A percentile compares a stretch with the other conserved stretches of the same genome.
phyloP scores from a whole-genome alignment of 2,329 filamentous ascomycete genomes.

The Pezicula neosporulosa region DNA sequence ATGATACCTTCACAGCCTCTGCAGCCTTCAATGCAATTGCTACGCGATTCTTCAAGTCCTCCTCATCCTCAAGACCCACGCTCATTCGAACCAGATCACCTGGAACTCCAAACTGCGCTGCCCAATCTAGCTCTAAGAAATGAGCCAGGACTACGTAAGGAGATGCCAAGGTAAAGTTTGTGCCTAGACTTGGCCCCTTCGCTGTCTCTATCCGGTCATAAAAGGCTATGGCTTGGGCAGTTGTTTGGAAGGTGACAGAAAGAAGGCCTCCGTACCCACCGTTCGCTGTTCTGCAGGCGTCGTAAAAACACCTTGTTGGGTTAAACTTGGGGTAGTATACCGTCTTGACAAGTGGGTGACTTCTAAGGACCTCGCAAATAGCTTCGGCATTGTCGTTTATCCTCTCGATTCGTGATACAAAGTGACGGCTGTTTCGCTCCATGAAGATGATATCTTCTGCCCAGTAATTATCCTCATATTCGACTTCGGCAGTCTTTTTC shows the following conservation, averaged over 20 bases:
- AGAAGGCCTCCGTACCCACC: slow-evolving; percentile 90
- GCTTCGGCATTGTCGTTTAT: slow-evolving; percentile 84
- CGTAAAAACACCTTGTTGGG: slow-evolving; percentile 68
- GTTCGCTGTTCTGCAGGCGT: slow-evolving; percentile 66
- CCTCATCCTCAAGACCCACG: slow-evolving; percentile 80
- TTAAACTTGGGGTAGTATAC: slow-evolving; percentile 87
- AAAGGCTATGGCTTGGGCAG: slow-evolving; percentile 71
- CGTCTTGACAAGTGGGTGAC: slow-evolving; percentile 62
- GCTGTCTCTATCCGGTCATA: slow-evolving; percentile 83
- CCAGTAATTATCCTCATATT: slow-evolving; percentile 91
- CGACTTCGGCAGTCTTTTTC: slow-evolving; percentile 59
- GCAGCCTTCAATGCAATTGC: slow-evolving; percentile 64
- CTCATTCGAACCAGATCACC: slow-evolving; percentile 79
- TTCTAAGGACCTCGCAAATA: slow-evolving; percentile 68
- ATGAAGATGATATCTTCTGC: slow-evolving; percentile 91
- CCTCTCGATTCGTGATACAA: slow-evolving; percentile 74
- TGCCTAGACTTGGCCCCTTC: slow-evolving; percentile 92
- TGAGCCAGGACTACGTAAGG: slow-evolving; percentile 92
- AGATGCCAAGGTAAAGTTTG: slow-evolving; percentile 91
- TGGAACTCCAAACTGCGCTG: slow-evolving; percentile 75
- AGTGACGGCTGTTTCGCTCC: slow-evolving; percentile 94
- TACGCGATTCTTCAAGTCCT: slow-evolving; percentile 62
- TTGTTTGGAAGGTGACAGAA: slow-evolving; percentile 74
- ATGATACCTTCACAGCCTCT: slow-evolving; percentile 3
- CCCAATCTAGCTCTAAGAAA: slow-evolving; percentile 91